phyloP scores from a whole-genome alignment of 1,284 basidiomycete genomes.

The Phaffia rhodozyma region DNA sequence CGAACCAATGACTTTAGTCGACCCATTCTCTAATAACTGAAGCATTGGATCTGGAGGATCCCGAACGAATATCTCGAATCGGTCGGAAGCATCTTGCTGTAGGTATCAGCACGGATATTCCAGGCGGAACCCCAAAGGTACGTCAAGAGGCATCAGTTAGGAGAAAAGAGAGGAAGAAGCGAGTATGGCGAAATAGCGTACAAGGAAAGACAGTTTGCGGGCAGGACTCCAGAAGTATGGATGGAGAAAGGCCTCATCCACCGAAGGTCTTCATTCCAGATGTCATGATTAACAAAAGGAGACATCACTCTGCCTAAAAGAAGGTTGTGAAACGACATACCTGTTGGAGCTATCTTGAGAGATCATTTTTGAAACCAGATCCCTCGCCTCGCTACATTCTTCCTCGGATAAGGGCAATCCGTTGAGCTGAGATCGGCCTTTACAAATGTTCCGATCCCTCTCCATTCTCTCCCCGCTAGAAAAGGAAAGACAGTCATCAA shows the following conservation, averaged over 20 bases:
- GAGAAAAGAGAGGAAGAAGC: too few relatives aligned
- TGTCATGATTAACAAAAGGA: neutral
- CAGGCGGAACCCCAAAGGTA: too few relatives aligned
- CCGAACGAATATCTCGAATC: conserved; percentile 93
- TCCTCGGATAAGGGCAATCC: conserved; percentile 71
- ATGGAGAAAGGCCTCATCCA: conserved; percentile 70
- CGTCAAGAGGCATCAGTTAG: too few relatives aligned
- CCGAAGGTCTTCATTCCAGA: conserved; percentile 56
- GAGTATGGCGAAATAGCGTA: too few relatives aligned
- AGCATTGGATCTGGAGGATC: conserved; percentile 74
- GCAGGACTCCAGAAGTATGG: conserved; percentile 94
- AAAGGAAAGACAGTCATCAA: neutral
- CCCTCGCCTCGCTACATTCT: conserved; percentile 71
- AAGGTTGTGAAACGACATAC: conserved; percentile 38
- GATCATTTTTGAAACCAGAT: conserved; percentile 66
- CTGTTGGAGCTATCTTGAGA: conserved; percentile 57
- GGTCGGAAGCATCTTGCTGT: conserved; percentile 81
- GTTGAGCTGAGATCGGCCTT: conserved; percentile 56
- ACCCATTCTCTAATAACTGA: conserved; percentile 58
- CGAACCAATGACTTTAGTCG: conserved; percentile 55
- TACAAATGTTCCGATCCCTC: conserved; percentile 80
- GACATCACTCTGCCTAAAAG: neutral
- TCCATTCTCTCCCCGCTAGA: conserved; percentile 66
- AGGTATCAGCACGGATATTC: too few relatives aligned
- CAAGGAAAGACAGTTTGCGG: conserved; percentile 72